phyloP scores from a whole-genome alignment of 805 yeast species.

The Grigorovia humatica region DNA sequence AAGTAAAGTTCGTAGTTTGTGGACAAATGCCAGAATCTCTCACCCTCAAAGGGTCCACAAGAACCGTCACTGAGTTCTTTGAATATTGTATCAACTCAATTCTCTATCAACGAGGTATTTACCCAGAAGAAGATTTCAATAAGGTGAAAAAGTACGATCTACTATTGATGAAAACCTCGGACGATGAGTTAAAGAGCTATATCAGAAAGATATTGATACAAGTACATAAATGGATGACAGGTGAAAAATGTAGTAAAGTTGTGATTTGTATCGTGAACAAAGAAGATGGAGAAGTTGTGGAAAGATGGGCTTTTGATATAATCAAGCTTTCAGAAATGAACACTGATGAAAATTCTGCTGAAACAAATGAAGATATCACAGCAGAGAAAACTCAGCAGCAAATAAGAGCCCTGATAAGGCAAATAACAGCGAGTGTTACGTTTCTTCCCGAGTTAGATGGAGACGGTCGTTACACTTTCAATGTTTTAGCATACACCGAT shows the following conservation, averaged over 20 bases:
- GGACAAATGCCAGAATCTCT: constrained; percentile 18
- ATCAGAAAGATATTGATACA: constrained; percentile 59
- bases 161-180: constrained; percentile 58
- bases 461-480: constrained; percentile 60
- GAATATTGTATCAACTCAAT: constrained; percentile 72
- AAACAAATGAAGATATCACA: background rate
- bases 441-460: constrained; percentile 64
- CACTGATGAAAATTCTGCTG: constrained; percentile 34
- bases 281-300: constrained; percentile 57
- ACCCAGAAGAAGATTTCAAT: constrained; percentile 77
- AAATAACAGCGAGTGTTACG: constrained; percentile 78
- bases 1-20: background rate
- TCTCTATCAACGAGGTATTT: constrained; percentile 80
- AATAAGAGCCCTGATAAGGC: constrained; percentile 79
- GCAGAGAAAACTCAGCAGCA: constrained; percentile 38
- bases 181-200: constrained; percentile 66
- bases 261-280: constrained; percentile 66
- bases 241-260: constrained; percentile 55
- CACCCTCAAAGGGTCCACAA: constrained; percentile 66
- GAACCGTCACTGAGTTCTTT: constrained; percentile 72
- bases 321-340: constrained; percentile 25
- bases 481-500: constrained; percentile 74
- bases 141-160: constrained; percentile 72
- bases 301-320: constrained; percentile 79
- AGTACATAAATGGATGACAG: constrained; percentile 62